Conservation (phyloP, 2,329 filamentous ascomycete genomes). For the Pestalotiopsis sp. region DNA sequence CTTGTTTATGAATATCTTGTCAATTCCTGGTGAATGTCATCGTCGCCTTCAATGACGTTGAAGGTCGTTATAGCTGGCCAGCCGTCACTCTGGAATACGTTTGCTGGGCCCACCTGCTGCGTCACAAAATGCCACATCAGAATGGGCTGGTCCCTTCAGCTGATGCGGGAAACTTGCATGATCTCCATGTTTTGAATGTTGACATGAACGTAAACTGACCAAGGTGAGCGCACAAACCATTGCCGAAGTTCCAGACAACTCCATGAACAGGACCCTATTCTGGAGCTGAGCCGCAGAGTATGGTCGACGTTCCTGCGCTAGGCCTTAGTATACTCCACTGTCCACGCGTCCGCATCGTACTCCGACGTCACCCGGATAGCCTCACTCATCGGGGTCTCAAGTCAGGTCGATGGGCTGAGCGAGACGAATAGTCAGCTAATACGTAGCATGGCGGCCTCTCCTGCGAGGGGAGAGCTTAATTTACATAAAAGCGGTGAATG, state of each 20-base stretch:
- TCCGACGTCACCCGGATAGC: not conserved
- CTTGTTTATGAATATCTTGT: not conserved
- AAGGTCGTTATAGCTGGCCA: not conserved
- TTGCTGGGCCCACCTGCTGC: not conserved
- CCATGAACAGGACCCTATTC: not conserved
- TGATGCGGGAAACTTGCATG: not conserved
- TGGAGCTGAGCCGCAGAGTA: not conserved
- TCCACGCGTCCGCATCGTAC: not conserved
- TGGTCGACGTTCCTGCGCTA: not conserved
- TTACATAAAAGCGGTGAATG: not conserved
- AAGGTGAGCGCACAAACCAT: not conserved
- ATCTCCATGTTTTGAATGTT: not conserved
- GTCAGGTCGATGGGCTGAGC: not conserved
- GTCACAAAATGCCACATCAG: not conserved
- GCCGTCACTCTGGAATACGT: not conserved
- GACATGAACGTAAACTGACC: not conserved
- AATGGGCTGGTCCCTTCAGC: not conserved
- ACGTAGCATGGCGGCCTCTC: not conserved
- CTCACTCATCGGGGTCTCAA: not conserved
- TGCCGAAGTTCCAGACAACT: conserved; percentile 2
- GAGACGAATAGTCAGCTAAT: not conserved
- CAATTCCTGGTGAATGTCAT: not conserved
- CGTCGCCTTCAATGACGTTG: not conserved
- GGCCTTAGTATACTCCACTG: conserved; percentile 7
- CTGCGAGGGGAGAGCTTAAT: not conserved